A percentile compares a stretch with the other conserved stretches of the same genome.
Conservation (phyloP, 805 yeast genomes). For the Saccharomycopsis fibuligera region DNA sequence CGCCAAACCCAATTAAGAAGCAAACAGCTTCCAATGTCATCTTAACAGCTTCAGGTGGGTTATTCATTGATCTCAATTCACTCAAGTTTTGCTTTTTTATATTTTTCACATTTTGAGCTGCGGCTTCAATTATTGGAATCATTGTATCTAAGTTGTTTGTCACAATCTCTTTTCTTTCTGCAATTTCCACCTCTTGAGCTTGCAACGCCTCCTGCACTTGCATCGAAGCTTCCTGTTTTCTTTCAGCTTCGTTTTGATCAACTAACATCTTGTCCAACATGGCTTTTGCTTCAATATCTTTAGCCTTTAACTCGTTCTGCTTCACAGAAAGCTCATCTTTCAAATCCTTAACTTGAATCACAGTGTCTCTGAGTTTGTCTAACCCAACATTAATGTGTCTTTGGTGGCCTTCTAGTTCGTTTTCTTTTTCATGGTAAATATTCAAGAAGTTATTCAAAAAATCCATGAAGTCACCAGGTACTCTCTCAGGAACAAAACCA, state of each 20-base stretch:
- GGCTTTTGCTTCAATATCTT: conserved; percentile 61
- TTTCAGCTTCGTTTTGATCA: conserved; percentile 89
- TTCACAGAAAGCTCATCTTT: conserved; percentile 49
- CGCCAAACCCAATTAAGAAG: conserved; percentile 65
- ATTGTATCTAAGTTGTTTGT: conserved; percentile 62
- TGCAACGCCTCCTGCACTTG: conserved; percentile 66
- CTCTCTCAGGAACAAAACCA: conserved; percentile 21
- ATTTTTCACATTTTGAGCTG: conserved; percentile 83
- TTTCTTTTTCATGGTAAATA: conserved; percentile 38
- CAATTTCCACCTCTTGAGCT: conserved; percentile 58
- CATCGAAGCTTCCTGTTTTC: conserved; percentile 79
- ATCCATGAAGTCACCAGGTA: conserved; percentile 54
- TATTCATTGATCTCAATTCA: conserved; percentile 80
- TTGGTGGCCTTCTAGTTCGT: conserved; percentile 55
- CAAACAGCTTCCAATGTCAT: conserved; percentile 85
- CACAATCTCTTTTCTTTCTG: conserved; percentile 47
- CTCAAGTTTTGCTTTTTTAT: conserved; percentile 89
- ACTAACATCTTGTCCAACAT: conserved; percentile 70
- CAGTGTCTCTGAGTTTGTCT: conserved; percentile 70
- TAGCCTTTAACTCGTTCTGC: conserved; percentile 40
- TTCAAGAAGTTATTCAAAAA: conserved; percentile 40
- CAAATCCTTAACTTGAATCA: conserved; percentile 59
- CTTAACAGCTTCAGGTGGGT: conserved; percentile 86
- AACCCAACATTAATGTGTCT: conserved; percentile 69
- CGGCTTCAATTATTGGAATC: conserved; percentile 49